Percentiles rank a stretch among this genome's conserved stretches.
Conservation (phyloP, 176 grass and related monocot genomes). For the Oryza brachyantha region DNA sequence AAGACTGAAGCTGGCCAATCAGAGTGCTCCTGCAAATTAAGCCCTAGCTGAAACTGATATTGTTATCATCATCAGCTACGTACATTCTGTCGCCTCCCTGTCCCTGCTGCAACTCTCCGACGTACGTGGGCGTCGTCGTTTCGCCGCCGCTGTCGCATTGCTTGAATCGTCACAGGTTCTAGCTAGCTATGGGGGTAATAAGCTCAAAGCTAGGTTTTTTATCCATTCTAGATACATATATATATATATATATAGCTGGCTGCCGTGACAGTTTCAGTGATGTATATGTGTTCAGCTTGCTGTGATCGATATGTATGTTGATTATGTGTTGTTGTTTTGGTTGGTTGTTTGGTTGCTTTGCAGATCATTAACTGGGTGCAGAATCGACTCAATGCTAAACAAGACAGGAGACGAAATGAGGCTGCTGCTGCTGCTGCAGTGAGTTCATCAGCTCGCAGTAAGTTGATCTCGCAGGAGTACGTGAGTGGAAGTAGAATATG, state of each 20-base stretch:
- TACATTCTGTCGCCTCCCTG: not conserved
- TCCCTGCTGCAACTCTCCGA: not conserved
- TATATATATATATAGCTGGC: too few relatives aligned
- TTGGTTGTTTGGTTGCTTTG: not conserved
- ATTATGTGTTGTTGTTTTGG: not conserved
- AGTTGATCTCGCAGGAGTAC: not conserved
- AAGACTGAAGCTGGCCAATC: not conserved
- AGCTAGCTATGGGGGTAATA: slow-evolving; percentile 44
- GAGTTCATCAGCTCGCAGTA: slow-evolving; percentile 23
- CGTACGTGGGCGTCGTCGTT: not conserved
- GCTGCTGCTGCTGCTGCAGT: not conserved
- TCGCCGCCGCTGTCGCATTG: not conserved
- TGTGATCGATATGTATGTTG: not conserved
- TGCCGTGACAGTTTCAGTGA: not conserved
- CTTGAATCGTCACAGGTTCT: not conserved
- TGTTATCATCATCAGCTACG: not conserved
- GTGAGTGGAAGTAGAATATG: not conserved
- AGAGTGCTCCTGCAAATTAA: slow-evolving; percentile 25
- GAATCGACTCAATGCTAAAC: slow-evolving; percentile 50
- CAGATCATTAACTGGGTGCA: slow-evolving; percentile 94
- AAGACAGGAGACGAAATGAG: slow-evolving; percentile 60
- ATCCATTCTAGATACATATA: too few relatives aligned
- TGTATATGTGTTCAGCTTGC: too few relatives aligned
- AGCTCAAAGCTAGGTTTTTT: too few relatives aligned
- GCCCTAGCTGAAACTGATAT: slow-evolving; percentile 15